Percentiles rank a stretch among this genome's conserved stretches.
These are phyloP conservation scores for Cylindrodendrum hubeiense DNA, from an alignment of 2,329 filamentous ascomycete genomes.

Conservation along the genomic window DNA sequence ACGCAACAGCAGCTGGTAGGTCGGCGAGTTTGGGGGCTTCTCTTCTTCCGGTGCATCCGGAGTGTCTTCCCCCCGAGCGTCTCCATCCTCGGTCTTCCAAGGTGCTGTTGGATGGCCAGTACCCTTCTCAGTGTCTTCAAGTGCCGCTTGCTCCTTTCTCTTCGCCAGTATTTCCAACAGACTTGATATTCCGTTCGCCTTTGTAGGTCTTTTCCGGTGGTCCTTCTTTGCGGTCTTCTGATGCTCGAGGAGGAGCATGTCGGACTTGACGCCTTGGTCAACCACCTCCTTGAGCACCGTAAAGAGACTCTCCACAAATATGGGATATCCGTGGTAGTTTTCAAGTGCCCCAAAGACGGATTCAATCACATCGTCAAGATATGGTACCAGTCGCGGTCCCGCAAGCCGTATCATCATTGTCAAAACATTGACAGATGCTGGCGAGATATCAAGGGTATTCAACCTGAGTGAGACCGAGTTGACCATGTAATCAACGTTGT, in stretches of 20 bases:
- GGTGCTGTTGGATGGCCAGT: constrained; percentile 49
- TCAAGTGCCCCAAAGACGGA: constrained; percentile 95
- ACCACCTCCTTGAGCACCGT: constrained; percentile 85
- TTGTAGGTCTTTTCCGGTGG: constrained; percentile 56
- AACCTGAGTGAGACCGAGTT: constrained; percentile 91
- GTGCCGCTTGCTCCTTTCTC: constrained; percentile 49
- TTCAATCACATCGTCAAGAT: constrained; percentile 89
- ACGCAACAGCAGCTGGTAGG: constrained; percentile 83
- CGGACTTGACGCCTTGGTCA: constrained; percentile 79
- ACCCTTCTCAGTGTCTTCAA: constrained; percentile 49
- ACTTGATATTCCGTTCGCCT: constrained; percentile 54
- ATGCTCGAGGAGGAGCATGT: constrained; percentile 60
- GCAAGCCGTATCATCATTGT: constrained; percentile 94
- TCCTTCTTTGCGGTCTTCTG: constrained; percentile 50
- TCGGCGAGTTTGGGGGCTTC: constrained; percentile 78
- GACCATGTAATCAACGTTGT: constrained; percentile 96
- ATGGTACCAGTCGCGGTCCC: constrained; percentile 84
- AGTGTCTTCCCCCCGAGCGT: constrained; percentile 50
- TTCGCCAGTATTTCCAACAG: constrained; percentile 73
- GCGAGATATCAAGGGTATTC: constrained; percentile 92
- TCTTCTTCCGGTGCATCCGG: constrained; percentile 56
- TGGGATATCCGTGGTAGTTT: constrained; percentile 92
- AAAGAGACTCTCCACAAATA: constrained; percentile 88
- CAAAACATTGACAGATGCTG: constrained; percentile 89
- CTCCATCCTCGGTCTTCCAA: constrained; percentile 54